Evolutionary conservation across 2,329 filamentous ascomycete genomes (phyloP).

Genomic region (Fusarium tricinctum): DNA sequence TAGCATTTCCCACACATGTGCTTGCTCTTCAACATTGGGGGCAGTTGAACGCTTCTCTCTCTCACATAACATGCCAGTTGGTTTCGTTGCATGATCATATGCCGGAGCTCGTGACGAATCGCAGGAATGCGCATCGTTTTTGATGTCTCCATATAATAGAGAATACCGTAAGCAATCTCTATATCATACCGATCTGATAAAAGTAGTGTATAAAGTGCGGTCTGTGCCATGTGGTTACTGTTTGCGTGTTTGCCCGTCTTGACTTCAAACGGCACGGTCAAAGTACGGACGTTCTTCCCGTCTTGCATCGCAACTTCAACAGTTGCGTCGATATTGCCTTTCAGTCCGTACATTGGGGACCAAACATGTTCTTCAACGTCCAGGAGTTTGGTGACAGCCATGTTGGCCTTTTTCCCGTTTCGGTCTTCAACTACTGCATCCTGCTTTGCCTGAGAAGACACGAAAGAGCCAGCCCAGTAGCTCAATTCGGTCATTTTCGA

Average conservation of each 20-base stretch:
- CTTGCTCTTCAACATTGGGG: constrained; percentile 86
- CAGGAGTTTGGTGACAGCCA: constrained; percentile 93
- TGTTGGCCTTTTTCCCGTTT: constrained; percentile 79
- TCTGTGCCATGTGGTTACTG: constrained; percentile 90
- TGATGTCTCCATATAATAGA: constrained; percentile 96
- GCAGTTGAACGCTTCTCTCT: constrained; percentile 82
- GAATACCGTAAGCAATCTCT: constrained; percentile 87
- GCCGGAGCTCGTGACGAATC: constrained; percentile 87
- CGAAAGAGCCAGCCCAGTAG: constrained; percentile 86
- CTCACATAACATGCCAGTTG: constrained; percentile 87
- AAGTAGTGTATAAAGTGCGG: constrained; percentile 91
- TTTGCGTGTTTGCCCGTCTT: constrained; percentile 92
- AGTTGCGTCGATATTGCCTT: constrained; percentile 97
- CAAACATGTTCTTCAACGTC: constrained; percentile 98
- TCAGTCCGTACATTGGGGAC: constrained; percentile 97
- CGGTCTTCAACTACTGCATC: constrained; percentile 84
- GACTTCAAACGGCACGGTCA: constrained; percentile 94
- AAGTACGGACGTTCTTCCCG: constrained; percentile 71
- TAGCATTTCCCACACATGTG: constrained; percentile 90
- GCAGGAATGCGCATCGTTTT: constrained; percentile 88
- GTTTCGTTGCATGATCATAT: constrained; percentile 98
- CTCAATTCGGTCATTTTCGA: constrained; percentile 87
- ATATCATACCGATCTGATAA: constrained; percentile 96
- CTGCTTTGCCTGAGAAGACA: constrained; percentile 75
- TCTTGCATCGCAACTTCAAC: constrained; percentile 89